A percentile compares a stretch with the other conserved stretches of the same genome.
Evolutionary conservation across 257 asterid genomes (phyloP).

Genomic region (Gentiana dahurica): DNA sequence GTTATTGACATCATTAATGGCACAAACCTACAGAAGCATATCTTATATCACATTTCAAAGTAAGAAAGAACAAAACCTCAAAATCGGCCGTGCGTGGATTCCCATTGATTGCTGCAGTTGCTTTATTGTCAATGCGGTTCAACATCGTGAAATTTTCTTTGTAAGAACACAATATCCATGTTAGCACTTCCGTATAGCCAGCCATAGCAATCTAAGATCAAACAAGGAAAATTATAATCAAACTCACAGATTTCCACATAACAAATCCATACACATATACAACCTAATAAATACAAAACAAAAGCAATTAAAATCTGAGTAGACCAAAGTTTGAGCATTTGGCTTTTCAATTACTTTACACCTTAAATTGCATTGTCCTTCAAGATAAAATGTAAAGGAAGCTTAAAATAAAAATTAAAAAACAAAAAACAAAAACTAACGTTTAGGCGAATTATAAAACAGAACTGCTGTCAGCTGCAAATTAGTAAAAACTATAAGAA

Average conservation of each 20-base stretch:
- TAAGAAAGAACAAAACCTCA: constrained; percentile 44
- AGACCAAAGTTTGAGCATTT: background rate
- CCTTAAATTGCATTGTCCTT: background rate
- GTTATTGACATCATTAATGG: no score
- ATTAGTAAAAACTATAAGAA: no score
- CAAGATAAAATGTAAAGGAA: background rate
- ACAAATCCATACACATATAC: background rate
- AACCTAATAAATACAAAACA: background rate
- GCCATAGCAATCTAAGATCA: constrained; percentile 57
- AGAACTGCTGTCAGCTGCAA: background rate
- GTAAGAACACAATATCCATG: constrained; percentile 67
- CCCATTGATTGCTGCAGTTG: constrained; percentile 65
- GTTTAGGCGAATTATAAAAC: background rate
- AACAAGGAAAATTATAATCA: background rate
- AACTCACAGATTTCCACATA: background rate
- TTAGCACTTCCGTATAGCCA: constrained; percentile 75
- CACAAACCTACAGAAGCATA: background rate
- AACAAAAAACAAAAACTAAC: no score
- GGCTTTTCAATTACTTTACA: background rate
- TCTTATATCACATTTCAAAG: background rate
- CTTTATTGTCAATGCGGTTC: constrained; percentile 63
- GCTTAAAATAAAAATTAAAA: no score
- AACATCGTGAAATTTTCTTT: constrained; percentile 81
- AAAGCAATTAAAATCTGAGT: background rate
- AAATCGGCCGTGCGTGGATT: constrained; percentile 91